phyloP scores from a whole-genome alignment of 2,329 filamentous ascomycete genomes.

The Alternaria brassicicola region DNA sequence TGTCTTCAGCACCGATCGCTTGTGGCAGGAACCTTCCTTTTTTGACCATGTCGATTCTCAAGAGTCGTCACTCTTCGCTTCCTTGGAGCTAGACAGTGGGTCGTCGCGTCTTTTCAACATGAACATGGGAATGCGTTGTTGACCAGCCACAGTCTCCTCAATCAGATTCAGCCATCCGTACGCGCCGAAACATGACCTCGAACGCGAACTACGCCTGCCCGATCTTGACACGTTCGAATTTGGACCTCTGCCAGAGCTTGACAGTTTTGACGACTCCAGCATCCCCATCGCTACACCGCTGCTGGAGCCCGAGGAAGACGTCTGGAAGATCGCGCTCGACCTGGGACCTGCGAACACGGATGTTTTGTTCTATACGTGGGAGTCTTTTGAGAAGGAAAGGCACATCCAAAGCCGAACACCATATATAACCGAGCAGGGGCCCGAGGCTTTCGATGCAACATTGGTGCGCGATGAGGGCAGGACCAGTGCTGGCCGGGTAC shows the following conservation, averaged over 20 bases:
- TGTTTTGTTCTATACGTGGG: conserved; percentile 68
- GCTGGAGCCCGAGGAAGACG: conserved; percentile 41
- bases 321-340: conserved; percentile 49
- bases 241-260: conserved; percentile 45
- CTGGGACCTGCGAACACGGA: conserved; percentile 40
- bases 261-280: conserved; percentile 40
- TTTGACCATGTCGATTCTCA: conserved; percentile 26
- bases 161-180: conserved; percentile 50
- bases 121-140: conserved; percentile 23
- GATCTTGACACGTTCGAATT: conserved; percentile 51
- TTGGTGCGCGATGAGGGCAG: conserved; percentile 50
- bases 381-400: conserved; percentile 62
- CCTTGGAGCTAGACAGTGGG: conserved; percentile 46
- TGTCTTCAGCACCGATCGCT: conserved; percentile 68
- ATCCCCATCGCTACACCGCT: conserved; percentile 34
- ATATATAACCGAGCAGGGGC: conserved; percentile 73
- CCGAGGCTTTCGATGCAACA: conserved; percentile 69
- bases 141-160: conserved; percentile 35
- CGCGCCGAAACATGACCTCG: conserved; percentile 43
- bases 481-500: conserved; percentile 46
- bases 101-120: conserved; percentile 30
- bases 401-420: conserved; percentile 52
- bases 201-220: conserved; percentile 46
- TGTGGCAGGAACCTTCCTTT: conserved; percentile 63
- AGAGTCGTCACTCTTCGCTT: conserved; percentile 42